Evolutionary conservation across 495 filamentous ascomycete species (phyloP).

Genomic region (Beverwykella pulmonaria): DNA sequence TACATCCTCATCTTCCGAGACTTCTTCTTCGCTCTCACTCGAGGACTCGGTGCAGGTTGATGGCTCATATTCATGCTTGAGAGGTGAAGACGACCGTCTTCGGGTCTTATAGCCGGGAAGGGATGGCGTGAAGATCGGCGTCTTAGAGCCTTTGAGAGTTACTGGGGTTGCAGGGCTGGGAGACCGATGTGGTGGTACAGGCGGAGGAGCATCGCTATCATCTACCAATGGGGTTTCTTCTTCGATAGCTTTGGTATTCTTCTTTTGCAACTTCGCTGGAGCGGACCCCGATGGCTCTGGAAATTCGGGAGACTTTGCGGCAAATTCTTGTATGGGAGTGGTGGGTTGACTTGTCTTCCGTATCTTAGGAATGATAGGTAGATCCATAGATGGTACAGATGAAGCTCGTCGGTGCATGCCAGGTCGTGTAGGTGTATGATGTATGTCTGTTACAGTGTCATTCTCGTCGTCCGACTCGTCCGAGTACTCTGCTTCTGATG

Average conservation of each 20-base stretch:
- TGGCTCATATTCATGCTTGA: constrained; percentile 97
- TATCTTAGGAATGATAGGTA: constrained; percentile 62
- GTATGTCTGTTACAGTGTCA: not conserved
- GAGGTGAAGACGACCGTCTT: constrained; percentile 82
- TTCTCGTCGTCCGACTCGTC: constrained; percentile 40
- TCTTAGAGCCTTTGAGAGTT: constrained; percentile 53
- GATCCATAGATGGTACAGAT: constrained; percentile 59
- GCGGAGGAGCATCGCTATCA: constrained; percentile 37
- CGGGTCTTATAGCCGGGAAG: constrained; percentile 42
- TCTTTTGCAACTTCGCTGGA: constrained; percentile 46
- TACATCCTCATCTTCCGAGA: constrained; percentile 35
- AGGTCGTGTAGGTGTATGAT: constrained; percentile 24
- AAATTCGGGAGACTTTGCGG: not conserved
- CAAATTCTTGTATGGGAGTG: constrained; percentile 40
- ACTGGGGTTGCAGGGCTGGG: constrained; percentile 53
- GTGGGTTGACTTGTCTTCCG: constrained; percentile 51
- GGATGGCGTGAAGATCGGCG: constrained; percentile 47
- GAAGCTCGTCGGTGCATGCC: constrained; percentile 53
- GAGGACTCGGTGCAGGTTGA: constrained; percentile 71
- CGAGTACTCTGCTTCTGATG: constrained; percentile 39
- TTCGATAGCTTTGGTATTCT: constrained; percentile 9
- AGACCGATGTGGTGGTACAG: constrained; percentile 53
- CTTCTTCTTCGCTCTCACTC: constrained; percentile 48
- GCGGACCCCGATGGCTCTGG: constrained; percentile 41
- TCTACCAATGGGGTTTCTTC: constrained; percentile 2